Evolutionary conservation across 192 early-diverging fungal genomes (phyloP).

Genomic region (Entrophospora sp.): DNA sequence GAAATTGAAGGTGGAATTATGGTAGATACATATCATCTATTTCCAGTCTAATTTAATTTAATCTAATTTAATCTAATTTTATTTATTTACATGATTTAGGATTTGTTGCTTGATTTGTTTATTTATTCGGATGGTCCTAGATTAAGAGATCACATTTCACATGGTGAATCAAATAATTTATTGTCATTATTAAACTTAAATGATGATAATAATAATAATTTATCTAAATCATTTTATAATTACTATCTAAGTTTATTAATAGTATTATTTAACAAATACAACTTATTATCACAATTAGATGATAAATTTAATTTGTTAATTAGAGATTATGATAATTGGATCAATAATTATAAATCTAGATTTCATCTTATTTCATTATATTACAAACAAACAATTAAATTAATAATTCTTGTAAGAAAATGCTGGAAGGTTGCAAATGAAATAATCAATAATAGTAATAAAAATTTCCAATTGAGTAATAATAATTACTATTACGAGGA

Average conservation of each 20-base stretch:
- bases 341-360: slow-evolving; percentile 2
- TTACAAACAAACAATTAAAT: neutral
- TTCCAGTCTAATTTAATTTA: too few relatives aligned
- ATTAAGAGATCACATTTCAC: slow-evolving; percentile 16
- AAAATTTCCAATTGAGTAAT: neutral
- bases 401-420: slow-evolving; percentile 2
- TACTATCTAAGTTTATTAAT: slow-evolving; percentile 12
- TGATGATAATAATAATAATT: too few relatives aligned
- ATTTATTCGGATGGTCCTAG: slow-evolving; percentile 12
- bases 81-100: neutral
- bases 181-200: neutral
- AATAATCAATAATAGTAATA: neutral
- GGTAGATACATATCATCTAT: too few relatives aligned
- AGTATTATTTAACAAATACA: slow-evolving; percentile 4
- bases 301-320: too few relatives aligned
- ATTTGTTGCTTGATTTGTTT: slow-evolving; percentile 22
- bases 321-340: slow-evolving; percentile 9
- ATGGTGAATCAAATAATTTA: slow-evolving; percentile 18
- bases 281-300: neutral
- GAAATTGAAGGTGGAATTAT: slow-evolving; percentile 16
- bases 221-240: neutral
- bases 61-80: too few relatives aligned
- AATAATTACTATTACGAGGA: too few relatives aligned
- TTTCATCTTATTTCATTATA: slow-evolving; percentile 11
- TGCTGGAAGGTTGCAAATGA: slow-evolving; percentile 2